Evolutionary conservation across 495 filamentous ascomycete species (phyloP).

Genomic region (Hyaloscypha bicolor): DNA sequence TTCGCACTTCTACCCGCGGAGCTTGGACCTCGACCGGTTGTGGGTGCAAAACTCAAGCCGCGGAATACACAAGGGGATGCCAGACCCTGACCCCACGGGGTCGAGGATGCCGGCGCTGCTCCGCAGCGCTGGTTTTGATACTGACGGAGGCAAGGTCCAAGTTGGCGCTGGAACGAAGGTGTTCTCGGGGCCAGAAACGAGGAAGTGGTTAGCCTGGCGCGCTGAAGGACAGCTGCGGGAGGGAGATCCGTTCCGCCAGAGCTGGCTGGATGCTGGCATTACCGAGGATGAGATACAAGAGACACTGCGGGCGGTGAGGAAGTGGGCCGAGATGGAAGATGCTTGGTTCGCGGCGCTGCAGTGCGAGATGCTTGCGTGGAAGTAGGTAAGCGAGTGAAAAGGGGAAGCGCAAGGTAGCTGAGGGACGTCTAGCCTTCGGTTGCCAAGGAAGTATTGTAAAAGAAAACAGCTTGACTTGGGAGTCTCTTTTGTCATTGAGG

Average conservation of each 20-base stretch:
- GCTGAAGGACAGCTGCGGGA: constrained; percentile 35
- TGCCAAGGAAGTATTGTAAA: too few relatives aligned
- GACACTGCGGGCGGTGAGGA: constrained; percentile 33
- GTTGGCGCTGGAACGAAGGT: constrained; percentile 37
- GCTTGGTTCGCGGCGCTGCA: constrained; percentile 42
- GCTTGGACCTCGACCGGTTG: constrained; percentile 21
- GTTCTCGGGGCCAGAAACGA: constrained; percentile 33
- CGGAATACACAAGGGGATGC: constrained; percentile 28
- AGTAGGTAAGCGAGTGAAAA: constrained; percentile 27
- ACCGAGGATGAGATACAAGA: constrained; percentile 41
- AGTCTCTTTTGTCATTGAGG: too few relatives aligned
- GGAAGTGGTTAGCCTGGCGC: constrained; percentile 37
- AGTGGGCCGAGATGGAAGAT: constrained; percentile 42
- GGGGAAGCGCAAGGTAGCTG: not conserved
- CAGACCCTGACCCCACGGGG: constrained; percentile 30
- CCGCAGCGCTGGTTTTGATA: constrained; percentile 38
- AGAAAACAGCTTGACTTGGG: too few relatives aligned
- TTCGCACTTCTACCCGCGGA: constrained; percentile 34
- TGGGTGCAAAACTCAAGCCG: constrained; percentile 36
- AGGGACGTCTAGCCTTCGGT: not conserved
- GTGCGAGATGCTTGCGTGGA: constrained; percentile 45
- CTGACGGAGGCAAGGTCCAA: constrained; percentile 36
- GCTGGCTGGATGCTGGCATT: constrained; percentile 42
- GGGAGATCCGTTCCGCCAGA: constrained; percentile 40
- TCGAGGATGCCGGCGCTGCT: constrained; percentile 37